phyloP scores from a whole-genome alignment of 139 green algal genomes.

The Gonium pectorale region DNA sequence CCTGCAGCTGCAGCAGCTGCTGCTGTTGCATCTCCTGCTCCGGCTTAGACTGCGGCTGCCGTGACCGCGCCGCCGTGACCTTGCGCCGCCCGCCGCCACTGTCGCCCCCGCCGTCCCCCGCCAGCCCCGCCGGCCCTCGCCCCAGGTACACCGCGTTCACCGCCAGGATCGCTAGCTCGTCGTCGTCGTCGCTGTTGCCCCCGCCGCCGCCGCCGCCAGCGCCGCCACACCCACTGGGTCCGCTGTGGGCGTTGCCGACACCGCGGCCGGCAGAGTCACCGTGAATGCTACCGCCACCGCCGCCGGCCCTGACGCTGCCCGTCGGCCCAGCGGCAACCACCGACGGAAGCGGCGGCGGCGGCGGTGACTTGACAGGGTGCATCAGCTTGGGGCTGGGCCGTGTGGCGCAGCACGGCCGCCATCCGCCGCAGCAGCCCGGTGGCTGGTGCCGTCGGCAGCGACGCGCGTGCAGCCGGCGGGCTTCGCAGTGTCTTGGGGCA shows the following conservation, averaged over 20 bases:
- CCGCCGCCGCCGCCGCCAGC: background rate
- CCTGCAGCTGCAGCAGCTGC: too few relatives aligned
- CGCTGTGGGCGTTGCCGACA: background rate
- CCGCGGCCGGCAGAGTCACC: too few relatives aligned
- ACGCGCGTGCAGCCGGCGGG: too few relatives aligned
- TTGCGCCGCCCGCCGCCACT: background rate
- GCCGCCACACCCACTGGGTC: background rate
- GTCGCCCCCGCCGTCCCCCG: background rate
- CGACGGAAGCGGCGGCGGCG: background rate
- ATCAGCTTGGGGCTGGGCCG: too few relatives aligned
- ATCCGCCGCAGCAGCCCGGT: too few relatives aligned
- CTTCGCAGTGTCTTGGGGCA: too few relatives aligned
- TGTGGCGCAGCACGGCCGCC: too few relatives aligned
- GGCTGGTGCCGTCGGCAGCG: too few relatives aligned
- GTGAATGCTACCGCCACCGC: background rate
- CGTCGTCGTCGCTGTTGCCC: background rate
- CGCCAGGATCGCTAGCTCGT: background rate
- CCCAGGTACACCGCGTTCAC: slow-evolving; percentile 2
- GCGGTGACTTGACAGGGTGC: too few relatives aligned
- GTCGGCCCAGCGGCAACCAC: background rate
- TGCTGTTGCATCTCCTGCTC: too few relatives aligned
- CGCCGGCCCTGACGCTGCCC: too few relatives aligned
- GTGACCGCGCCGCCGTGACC: background rate
- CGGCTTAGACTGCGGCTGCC: too few relatives aligned
- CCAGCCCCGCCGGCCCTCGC: background rate